Evolutionary conservation across 176 grass and related monocot genomes (phyloP).

Genomic region (Phoenix roebelenii): DNA sequence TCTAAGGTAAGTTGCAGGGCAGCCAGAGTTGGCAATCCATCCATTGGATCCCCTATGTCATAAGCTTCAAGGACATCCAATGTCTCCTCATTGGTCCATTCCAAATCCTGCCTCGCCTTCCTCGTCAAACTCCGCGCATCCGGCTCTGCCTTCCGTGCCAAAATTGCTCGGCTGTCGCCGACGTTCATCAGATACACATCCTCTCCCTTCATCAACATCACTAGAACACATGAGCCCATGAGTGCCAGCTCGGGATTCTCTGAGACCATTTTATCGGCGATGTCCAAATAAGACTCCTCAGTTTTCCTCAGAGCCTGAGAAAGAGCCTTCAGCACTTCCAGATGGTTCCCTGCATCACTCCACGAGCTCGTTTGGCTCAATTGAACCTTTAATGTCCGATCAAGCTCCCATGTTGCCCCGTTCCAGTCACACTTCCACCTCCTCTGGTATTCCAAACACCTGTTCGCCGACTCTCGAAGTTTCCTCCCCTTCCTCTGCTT

Average conservation of each 20-base stretch:
- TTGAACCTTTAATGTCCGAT: too few species aligned
- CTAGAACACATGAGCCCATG: slow-evolving; percentile 11
- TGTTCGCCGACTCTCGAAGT: too few species aligned
- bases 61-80: slow-evolving; percentile 34
- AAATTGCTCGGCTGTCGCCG: slow-evolving; percentile 8
- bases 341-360: not conserved
- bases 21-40: slow-evolving; percentile 28
- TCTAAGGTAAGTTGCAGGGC: slow-evolving; percentile 83
- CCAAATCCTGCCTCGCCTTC: slow-evolving; percentile 34
- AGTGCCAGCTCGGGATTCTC: slow-evolving; percentile 15
- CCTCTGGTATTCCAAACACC: too few species aligned
- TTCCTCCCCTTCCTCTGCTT: too few species aligned
- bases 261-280: slow-evolving; percentile 4
- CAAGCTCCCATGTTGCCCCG: too few species aligned
- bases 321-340: slow-evolving; percentile 3
- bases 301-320: slow-evolving; percentile 2
- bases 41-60: not conserved
- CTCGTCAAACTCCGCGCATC: not conserved
- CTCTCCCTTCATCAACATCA: slow-evolving; percentile 11
- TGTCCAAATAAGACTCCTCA: slow-evolving; percentile 10
- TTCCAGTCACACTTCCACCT: too few species aligned
- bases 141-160: slow-evolving; percentile 1
- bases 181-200: slow-evolving; percentile 16
- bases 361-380: too few species aligned
- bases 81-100: slow-evolving; percentile 42